Percentiles rank a stretch among this genome's conserved stretches.
Conservation (phyloP, 2,329 filamentous ascomycete species). For the Nigrospora sphaerica region DNA sequence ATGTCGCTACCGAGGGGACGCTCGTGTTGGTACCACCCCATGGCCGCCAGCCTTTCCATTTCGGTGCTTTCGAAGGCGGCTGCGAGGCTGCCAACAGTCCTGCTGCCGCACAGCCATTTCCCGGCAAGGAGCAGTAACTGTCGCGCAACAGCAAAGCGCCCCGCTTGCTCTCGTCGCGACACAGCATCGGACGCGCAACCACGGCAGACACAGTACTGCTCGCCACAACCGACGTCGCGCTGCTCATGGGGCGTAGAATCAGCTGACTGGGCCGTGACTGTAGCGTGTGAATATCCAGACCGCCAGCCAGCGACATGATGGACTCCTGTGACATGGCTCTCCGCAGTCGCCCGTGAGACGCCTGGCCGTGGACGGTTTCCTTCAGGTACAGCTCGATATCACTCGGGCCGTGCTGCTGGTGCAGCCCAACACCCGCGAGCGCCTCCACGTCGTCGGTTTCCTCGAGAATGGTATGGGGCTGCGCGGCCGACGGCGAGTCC, state of each 20-base stretch:
- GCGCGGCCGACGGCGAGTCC: conserved; percentile 9
- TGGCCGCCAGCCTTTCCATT: conserved; percentile 37
- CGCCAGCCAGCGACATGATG: conserved; percentile 77
- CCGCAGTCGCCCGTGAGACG: conserved; percentile 43
- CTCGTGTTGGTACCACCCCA: conserved; percentile 18
- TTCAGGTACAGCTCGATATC: conserved; percentile 15
- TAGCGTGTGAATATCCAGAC: conserved; percentile 84
- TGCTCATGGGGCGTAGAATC: conserved; percentile 46
- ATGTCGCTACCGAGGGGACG: conserved; percentile 9
- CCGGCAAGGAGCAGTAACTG: conserved; percentile 23
- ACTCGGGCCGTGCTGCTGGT: background rate
- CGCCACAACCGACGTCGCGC: conserved; percentile 46
- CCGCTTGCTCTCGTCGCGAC: conserved; percentile 32
- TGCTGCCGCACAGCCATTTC: conserved; percentile 25
- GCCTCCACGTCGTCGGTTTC: conserved; percentile 23
- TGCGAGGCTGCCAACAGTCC: conserved; percentile 14
- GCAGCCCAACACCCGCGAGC: conserved; percentile 15
- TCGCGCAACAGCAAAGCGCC: conserved; percentile 55
- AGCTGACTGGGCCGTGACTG: conserved; percentile 71
- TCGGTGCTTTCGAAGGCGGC: conserved; percentile 25
- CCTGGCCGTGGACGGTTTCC: conserved; percentile 24
- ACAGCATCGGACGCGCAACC: conserved; percentile 52
- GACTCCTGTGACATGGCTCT: conserved; percentile 77
- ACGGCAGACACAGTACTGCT: conserved; percentile 40
- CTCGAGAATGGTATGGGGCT: conserved; percentile 19